A percentile compares a stretch with the other conserved stretches of the same genome.
These are phyloP conservation scores for Dothidotthia symphoricarpi DNA, from an alignment of 2,329 filamentous ascomycete species.

Conservation along the genomic window DNA sequence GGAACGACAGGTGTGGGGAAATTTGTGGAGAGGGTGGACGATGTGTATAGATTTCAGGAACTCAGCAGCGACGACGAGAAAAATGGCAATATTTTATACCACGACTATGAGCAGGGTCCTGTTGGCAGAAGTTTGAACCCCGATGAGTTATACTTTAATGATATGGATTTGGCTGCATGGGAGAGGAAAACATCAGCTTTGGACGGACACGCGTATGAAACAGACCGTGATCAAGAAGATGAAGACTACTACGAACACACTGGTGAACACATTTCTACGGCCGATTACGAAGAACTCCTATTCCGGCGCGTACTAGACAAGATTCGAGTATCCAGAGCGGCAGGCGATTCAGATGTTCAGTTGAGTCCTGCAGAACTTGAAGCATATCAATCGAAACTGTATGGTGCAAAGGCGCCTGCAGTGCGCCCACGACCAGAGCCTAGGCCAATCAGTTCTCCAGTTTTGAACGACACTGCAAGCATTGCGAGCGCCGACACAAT, in stretches of 20 bases:
- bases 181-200: slow-evolving; percentile 44
- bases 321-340: slow-evolving; percentile 73
- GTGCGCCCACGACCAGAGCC: slow-evolving; percentile 23
- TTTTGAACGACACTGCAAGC: slow-evolving; percentile 32
- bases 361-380: slow-evolving; percentile 77
- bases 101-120: slow-evolving; percentile 34
- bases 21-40: slow-evolving; percentile 50
- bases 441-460: slow-evolving; percentile 22
- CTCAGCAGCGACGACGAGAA: slow-evolving; percentile 56
- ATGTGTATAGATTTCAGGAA: slow-evolving; percentile 63
- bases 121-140: slow-evolving; percentile 39
- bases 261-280: slow-evolving; percentile 38
- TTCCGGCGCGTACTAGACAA: slow-evolving; percentile 76
- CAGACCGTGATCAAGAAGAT: slow-evolving; percentile 53
- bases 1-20: slow-evolving; percentile 53
- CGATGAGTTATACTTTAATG: slow-evolving; percentile 51
- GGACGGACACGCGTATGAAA: slow-evolving; percentile 50
- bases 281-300: slow-evolving; percentile 67
- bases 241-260: slow-evolving; percentile 48
- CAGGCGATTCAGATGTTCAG: slow-evolving; percentile 75
- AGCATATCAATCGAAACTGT: slow-evolving; percentile 68
- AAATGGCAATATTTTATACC: slow-evolving; percentile 46
- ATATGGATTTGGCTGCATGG: slow-evolving; percentile 47
- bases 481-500: slow-evolving; percentile 28
- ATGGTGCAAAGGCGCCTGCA: slow-evolving; percentile 46